These are phyloP conservation scores for Lasiodiplodia sp. DNA, from an alignment of 2,329 filamentous ascomycete genomes.

Conservation along the genomic window DNA sequence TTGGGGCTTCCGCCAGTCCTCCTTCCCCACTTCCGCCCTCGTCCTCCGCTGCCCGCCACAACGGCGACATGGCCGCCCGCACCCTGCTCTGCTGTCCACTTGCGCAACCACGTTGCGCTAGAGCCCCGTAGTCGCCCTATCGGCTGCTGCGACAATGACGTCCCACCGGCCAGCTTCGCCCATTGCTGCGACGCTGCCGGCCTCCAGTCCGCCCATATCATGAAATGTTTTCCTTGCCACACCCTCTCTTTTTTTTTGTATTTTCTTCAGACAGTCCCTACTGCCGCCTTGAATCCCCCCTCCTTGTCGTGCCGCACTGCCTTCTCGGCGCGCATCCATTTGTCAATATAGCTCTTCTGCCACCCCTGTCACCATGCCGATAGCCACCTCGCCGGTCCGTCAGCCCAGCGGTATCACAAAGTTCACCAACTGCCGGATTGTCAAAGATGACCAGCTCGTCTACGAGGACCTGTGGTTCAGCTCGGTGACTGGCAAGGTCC, in stretches of 20 bases:
- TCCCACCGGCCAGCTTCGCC: slow-evolving; percentile 15
- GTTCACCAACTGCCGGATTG: slow-evolving; percentile 85
- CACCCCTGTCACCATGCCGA: slow-evolving; percentile 44
- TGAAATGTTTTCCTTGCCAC: slow-evolving; percentile 13
- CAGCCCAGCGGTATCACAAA: slow-evolving; percentile 70
- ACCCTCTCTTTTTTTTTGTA: slow-evolving; percentile 5
- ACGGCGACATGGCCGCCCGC: slow-evolving; percentile 13
- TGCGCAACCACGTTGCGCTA: slow-evolving; percentile 25
- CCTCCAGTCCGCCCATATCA: slow-evolving; percentile 11
- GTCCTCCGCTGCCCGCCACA: slow-evolving; percentile 16
- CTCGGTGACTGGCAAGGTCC: slow-evolving; percentile 79
- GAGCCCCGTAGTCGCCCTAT: slow-evolving; percentile 13
- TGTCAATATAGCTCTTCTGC: neutral
- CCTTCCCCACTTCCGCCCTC: slow-evolving; percentile 7
- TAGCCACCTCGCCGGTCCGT: slow-evolving; percentile 34
- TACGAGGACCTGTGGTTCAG: slow-evolving; percentile 89
- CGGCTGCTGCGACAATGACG: slow-evolving; percentile 25
- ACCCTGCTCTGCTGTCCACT: slow-evolving; percentile 3
- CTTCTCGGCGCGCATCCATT: neutral
- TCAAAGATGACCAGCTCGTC: slow-evolving; percentile 72
- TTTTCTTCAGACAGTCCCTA: slow-evolving; percentile 10
- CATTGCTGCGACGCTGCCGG: slow-evolving; percentile 23
- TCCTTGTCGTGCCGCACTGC: neutral
- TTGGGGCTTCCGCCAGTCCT: slow-evolving; percentile 6
- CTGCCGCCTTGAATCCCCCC: neutral